Conservation (phyloP, 257 asterid species). For the Gentiana dahurica region DNA sequence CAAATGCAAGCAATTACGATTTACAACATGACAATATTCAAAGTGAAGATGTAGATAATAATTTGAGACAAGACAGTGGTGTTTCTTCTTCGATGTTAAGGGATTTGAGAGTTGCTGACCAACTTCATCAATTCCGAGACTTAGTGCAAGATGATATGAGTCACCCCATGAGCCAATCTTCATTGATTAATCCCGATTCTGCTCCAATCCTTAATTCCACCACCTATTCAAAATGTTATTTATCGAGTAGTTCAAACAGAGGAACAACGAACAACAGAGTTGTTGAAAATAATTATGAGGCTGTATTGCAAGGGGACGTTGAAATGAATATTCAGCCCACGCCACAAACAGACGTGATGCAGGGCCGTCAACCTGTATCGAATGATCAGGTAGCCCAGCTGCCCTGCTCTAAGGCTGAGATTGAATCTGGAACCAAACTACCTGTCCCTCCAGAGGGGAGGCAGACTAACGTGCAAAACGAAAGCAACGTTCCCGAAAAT, state of each 20-base stretch:
- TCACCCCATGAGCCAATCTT: conserved; percentile 70
- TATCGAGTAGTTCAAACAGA: conserved; percentile 19
- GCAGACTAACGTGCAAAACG: conserved; percentile 27
- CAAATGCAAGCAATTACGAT: conserved; percentile 40
- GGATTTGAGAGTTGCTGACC: conserved; percentile 39
- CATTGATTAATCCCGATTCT: conserved; percentile 51
- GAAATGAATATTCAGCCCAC: conserved; percentile 21
- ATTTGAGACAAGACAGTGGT: conserved; percentile 30
- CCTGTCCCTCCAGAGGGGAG: conserved; percentile 21
- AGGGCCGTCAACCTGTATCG: conserved; percentile 29
- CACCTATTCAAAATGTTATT: conserved; percentile 49
- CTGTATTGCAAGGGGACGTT: conserved; percentile 13
- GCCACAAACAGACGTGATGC: conserved; percentile 17
- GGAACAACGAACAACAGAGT: conserved; percentile 27
- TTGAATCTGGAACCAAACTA: conserved; percentile 23
- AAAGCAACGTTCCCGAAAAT: conserved; percentile 17
- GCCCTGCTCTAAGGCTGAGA: conserved; percentile 23
- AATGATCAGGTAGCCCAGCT: conserved; percentile 26
- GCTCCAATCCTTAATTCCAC: conserved; percentile 77
- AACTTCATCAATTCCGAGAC: conserved; percentile 42
- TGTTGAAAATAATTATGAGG: conserved; percentile 20
- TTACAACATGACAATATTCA: conserved; percentile 36
- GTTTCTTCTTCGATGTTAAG: conserved; percentile 31
- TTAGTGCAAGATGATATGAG: conserved; percentile 58
- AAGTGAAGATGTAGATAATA: conserved; percentile 43